Evolutionary conservation across 2,329 filamentous ascomycete genomes (phyloP).

Genomic region (Didymella segeticola): DNA sequence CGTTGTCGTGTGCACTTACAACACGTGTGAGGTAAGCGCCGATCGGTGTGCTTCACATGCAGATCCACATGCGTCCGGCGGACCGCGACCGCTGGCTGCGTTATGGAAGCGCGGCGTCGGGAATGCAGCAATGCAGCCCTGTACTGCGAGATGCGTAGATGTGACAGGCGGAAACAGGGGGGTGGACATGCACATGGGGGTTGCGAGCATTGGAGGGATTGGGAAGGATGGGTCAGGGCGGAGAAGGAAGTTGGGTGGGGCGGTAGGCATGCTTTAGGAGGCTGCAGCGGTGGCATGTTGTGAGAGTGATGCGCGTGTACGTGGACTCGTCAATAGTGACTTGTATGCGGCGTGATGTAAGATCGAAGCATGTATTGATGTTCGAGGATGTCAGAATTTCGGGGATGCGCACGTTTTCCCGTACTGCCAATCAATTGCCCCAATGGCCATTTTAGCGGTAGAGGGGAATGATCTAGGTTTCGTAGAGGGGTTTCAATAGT

Average conservation of each 20-base stretch:
- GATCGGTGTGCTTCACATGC: constrained; percentile 7
- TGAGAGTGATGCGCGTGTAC: not conserved
- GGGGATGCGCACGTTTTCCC: constrained; percentile 1
- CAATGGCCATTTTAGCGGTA: not conserved
- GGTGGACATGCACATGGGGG: too few species aligned
- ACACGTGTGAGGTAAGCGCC: not conserved
- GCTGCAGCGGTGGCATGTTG: not conserved
- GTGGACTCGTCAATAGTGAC: not conserved
- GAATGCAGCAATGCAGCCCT: constrained; percentile 6
- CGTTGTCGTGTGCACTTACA: not conserved
- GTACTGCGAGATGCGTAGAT: not conserved
- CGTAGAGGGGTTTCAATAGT: not conserved
- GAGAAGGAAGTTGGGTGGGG: not conserved
- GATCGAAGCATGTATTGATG: not conserved
- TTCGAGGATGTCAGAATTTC: not conserved
- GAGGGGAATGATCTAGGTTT: not conserved
- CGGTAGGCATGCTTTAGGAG: not conserved
- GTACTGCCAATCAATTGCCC: not conserved
- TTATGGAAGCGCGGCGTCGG: constrained; percentile 5
- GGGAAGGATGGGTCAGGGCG: too few species aligned
- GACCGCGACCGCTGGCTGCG: constrained; percentile 9
- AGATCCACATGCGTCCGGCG: not conserved
- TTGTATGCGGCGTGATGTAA: not conserved
- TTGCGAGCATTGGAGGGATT: not conserved
- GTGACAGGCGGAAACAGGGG: not conserved